phyloP scores from a whole-genome alignment of 306 rosid species.

The Prunus mira region DNA sequence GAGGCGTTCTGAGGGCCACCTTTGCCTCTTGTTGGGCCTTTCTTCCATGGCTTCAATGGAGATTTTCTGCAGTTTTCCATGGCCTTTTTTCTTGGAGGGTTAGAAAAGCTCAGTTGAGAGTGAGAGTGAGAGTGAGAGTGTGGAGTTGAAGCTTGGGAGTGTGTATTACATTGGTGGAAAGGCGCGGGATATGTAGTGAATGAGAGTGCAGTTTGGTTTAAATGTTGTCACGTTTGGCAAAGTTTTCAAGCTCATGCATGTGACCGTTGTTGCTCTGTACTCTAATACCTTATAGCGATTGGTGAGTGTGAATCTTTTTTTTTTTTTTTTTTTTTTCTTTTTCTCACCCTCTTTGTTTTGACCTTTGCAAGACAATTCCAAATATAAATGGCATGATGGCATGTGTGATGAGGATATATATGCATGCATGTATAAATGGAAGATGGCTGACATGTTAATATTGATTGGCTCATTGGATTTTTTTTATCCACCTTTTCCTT shows the following conservation, averaged over 20 bases:
- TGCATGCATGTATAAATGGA: too few species aligned
- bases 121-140: slow-evolving; percentile 31
- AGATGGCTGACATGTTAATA: too few species aligned
- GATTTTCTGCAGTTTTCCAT: slow-evolving; percentile 76
- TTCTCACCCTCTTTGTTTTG: background rate
- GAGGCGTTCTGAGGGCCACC: slow-evolving; percentile 94
- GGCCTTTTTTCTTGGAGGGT: slow-evolving; percentile 6
- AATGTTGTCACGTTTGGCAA: slow-evolving; percentile 82
- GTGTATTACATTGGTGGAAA: slow-evolving; percentile 16
- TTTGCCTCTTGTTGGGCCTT: slow-evolving; percentile 93
- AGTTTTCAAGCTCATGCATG: slow-evolving; percentile 55
- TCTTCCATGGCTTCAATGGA: slow-evolving; percentile 91
- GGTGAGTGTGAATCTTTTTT: slow-evolving; percentile 18
- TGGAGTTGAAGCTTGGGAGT: background rate
- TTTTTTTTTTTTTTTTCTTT: background rate
- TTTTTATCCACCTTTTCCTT: too few species aligned
- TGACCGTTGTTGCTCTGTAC: slow-evolving; percentile 60
- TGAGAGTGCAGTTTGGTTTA: slow-evolving; percentile 55
- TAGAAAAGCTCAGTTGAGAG: slow-evolving; percentile 19
- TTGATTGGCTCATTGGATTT: too few species aligned
- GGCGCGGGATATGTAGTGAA: slow-evolving; percentile 79
- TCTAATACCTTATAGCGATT: background rate
- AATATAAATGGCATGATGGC: background rate
- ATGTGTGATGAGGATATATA: background rate
- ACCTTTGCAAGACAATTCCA: background rate